Conservation (phyloP, 2,329 filamentous ascomycete species). For the Penicillium corylophilum region DNA sequence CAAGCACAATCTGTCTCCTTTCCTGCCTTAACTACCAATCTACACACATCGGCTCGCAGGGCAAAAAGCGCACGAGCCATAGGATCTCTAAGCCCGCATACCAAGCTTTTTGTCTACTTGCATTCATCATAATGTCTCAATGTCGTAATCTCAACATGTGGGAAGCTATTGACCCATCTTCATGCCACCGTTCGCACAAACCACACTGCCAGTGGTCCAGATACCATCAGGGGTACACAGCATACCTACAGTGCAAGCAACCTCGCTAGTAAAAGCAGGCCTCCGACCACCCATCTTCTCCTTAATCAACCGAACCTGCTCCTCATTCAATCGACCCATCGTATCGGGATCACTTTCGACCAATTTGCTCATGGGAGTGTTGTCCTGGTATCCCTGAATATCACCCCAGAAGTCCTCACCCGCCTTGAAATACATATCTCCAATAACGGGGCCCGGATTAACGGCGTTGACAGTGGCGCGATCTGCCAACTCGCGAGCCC, state of each 20-base stretch:
- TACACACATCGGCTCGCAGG: too few relatives aligned
- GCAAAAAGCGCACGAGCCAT: neutral
- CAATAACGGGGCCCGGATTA: conserved; percentile 65
- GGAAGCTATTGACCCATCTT: neutral
- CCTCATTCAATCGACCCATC: conserved; percentile 51
- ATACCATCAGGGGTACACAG: conserved; percentile 63
- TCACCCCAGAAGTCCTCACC: conserved; percentile 57
- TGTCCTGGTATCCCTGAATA: conserved; percentile 61
- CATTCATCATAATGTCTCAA: neutral
- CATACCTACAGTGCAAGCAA: conserved; percentile 70
- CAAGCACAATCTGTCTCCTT: too few relatives aligned
- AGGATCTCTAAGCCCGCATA: neutral
- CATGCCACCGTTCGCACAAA: conserved; percentile 69
- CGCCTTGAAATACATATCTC: conserved; percentile 64
- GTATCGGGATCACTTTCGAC: conserved; percentile 12
- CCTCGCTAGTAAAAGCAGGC: conserved; percentile 62
- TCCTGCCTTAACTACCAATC: too few relatives aligned
- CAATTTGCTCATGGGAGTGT: conserved; percentile 57
- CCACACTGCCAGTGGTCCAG: conserved; percentile 71
- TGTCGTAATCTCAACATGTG: neutral
- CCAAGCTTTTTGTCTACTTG: neutral
- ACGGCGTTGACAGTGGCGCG: conserved; percentile 64
- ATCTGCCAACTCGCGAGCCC: conserved; percentile 63
- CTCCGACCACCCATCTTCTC: conserved; percentile 58
- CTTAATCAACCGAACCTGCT: conserved; percentile 62